Evolutionary conservation across 148 eudicot species (phyloP).

Genomic region (Rhododendron ovatum): DNA sequence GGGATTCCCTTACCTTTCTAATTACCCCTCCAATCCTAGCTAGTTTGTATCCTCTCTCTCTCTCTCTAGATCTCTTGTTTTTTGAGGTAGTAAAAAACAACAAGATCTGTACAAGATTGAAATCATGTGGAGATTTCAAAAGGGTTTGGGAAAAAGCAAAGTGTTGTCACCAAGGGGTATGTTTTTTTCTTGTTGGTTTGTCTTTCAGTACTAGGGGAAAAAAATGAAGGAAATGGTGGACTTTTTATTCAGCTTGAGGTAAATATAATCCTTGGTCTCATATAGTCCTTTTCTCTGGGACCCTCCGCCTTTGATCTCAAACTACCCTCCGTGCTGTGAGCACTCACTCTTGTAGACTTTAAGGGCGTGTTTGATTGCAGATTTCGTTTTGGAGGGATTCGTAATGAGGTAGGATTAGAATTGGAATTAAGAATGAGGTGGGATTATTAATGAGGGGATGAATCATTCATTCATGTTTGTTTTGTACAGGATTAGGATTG

Average conservation of each 20-base stretch:
- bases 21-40: not conserved
- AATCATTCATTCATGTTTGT: too few species aligned
- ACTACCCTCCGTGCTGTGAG: not conserved
- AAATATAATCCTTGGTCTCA: not conserved
- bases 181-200: constrained; percentile 62
- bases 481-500: too few species aligned
- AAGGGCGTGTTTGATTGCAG: too few species aligned
- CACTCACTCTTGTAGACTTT: not conserved
- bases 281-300: not conserved
- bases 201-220: constrained; percentile 30
- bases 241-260: constrained; percentile 5
- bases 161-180: constrained; percentile 64
- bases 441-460: too few species aligned
- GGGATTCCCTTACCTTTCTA: not conserved
- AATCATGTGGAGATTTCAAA: constrained; percentile 22
- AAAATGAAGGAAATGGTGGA: constrained; percentile 2
- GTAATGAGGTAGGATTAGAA: too few species aligned
- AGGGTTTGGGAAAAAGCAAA: constrained; percentile 62
- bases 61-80: constrained; percentile 24
- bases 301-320: not conserved
- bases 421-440: too few species aligned
- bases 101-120: constrained; percentile 13
- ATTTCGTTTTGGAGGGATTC: too few species aligned
- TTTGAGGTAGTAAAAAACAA: constrained; percentile 7
- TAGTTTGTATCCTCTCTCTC: too few species aligned